These are phyloP conservation scores for Torrubiella hemipterigena DNA, from an alignment of 2,329 filamentous ascomycete species.

Conservation along the genomic window DNA sequence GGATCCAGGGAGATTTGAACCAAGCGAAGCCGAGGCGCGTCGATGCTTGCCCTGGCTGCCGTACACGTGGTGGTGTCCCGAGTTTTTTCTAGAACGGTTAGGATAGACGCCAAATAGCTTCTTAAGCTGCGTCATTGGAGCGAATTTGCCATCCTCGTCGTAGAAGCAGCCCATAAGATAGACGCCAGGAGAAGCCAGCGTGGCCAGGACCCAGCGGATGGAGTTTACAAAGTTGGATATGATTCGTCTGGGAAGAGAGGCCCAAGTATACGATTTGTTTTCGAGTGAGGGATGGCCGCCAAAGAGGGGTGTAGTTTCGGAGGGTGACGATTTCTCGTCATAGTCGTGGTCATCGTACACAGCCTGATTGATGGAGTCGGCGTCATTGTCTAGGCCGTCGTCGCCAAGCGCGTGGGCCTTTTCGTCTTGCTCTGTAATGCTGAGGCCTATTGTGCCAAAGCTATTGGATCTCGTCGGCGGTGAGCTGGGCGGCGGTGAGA, in stretches of 20 bases:
- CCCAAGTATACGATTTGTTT: too few relatives aligned
- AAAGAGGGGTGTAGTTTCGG: constrained; percentile 65
- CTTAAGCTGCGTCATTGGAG: constrained; percentile 61
- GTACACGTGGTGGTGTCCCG: constrained; percentile 31
- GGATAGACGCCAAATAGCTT: constrained; percentile 41
- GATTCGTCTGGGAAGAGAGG: constrained; percentile 54
- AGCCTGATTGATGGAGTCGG: too few relatives aligned
- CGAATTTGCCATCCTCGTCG: constrained; percentile 67
- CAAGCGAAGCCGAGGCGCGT: constrained; percentile 10
- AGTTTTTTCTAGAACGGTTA: constrained; percentile 11
- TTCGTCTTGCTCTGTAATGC: constrained; percentile 30
- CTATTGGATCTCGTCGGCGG: constrained; percentile 49
- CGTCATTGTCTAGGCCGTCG: too few relatives aligned
- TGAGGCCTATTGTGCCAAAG: constrained; percentile 38
- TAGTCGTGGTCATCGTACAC: constrained; percentile 25
- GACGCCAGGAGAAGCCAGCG: constrained; percentile 66
- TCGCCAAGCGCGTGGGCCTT: too few relatives aligned
- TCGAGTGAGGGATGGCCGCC: too few relatives aligned
- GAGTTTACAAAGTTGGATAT: constrained; percentile 62
- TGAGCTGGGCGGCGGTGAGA: constrained; percentile 49
- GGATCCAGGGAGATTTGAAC: constrained; percentile 19
- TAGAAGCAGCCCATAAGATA: constrained; percentile 78
- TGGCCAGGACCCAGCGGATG: constrained; percentile 66
- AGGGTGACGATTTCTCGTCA: constrained; percentile 21
- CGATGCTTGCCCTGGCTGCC: constrained; percentile 10